Evolutionary conservation across 306 rosid genomes (phyloP).

Genomic region (Leucaena leucocephala): DNA sequence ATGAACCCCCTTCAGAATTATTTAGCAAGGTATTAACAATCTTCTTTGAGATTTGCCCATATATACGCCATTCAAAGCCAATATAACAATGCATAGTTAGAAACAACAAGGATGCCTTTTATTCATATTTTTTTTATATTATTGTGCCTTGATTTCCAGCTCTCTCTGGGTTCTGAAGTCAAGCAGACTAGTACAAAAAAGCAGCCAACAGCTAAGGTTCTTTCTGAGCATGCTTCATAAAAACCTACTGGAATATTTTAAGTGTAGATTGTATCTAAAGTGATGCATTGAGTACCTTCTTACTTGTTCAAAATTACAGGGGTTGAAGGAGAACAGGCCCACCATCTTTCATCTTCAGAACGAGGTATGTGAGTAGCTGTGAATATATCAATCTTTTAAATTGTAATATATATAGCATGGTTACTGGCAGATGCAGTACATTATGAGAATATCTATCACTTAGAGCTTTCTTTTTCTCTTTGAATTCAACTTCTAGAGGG

Average conservation of each 20-base stretch:
- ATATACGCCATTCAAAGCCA: neutral
- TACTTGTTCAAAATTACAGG: conserved; percentile 44
- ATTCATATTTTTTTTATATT: neutral
- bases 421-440: neutral
- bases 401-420: neutral
- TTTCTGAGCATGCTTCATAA: conserved; percentile 31
- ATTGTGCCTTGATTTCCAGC: conserved; percentile 47
- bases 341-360: conserved; percentile 34
- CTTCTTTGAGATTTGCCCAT: conserved; percentile 10
- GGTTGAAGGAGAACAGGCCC: conserved; percentile 55
- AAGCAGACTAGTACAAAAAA: conserved; percentile 41
- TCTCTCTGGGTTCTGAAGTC: conserved; percentile 57
- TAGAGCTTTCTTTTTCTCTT: neutral
- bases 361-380: conserved; percentile 44
- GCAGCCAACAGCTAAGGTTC: conserved; percentile 51
- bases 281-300: conserved; percentile 35
- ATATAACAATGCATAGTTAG: neutral
- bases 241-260: conserved; percentile 1
- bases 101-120: neutral
- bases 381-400: neutral
- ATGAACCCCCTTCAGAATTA: conserved; percentile 64
- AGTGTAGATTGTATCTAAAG: neutral
- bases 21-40: conserved; percentile 62
- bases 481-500: conserved; percentile 36
- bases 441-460: neutral